Evolutionary conservation across 345 rosid genomes (phyloP), one percentile per base, ranked within the genome.

Genomic region (Toxicodendron radicans): DNA sequence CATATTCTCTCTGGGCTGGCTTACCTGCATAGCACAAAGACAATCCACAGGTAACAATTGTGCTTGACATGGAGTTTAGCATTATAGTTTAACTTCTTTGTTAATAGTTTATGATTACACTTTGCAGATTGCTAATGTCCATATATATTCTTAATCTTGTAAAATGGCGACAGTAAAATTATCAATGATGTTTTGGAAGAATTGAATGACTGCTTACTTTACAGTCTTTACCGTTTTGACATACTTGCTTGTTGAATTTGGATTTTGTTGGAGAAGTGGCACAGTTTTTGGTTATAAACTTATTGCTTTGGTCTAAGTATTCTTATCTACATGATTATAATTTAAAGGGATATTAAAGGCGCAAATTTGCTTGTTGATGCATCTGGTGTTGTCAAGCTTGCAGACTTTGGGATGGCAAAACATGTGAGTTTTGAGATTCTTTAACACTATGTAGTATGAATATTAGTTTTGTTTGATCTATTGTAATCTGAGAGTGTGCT

Each of bases 361-460:
- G 92, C 91, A 73, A 90, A 90, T 83, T 80, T 90, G 79, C 91
- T 90, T 61, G 95, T 90, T 69, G 86, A 90, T 72, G 78, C 86
- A 57, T 76, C 62, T 3, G 95, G 92, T 4, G 76, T 79, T 14
- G 92, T 90, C 49, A 90, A 90, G 85, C 86, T 90, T 72, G 91
- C 92, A 48, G 92, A 90, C 78, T 90, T 90, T 84, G 95, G 95
- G 69, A 82, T 83, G 92, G 95, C 95, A 70, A 90, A 90, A 76
- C 91, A 83, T 82, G 92, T 90, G 72, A 85, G 91, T 73, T 33
- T 64, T 62, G 3, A 10, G 51, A 70, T 49, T 53, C 53, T 71
- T 53, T 63, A 38, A 6, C 7, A 0, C 38, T 35, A 35, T 35
- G 38, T 6, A 6, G 38, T 35, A 23, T 46, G 61, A 21, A 18